These are phyloP conservation scores for Phytophthora rubi DNA, from an alignment of 352 stramenopile genomes.

Conservation along the genomic window DNA sequence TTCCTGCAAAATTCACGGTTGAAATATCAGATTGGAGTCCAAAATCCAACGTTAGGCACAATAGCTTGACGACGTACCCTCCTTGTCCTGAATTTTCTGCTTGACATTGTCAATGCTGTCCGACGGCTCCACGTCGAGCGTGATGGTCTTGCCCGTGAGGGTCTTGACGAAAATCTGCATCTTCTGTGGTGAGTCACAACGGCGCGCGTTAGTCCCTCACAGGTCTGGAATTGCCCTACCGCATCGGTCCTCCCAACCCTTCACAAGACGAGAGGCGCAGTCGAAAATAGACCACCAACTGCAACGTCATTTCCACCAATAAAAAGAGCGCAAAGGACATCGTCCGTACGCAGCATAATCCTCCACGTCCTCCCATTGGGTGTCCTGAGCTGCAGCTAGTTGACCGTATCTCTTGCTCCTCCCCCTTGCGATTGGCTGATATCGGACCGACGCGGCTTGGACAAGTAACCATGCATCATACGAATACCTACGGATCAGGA, in stretches of 20 bases:
- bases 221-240: slow-evolving; percentile 8
- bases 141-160: slow-evolving; percentile 99
- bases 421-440: slow-evolving; percentile 5
- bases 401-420: neutral
- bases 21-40: too few relatives aligned
- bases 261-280: neutral
- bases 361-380: neutral
- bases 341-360: neutral
- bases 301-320: neutral
- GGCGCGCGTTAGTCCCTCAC: slow-evolving; percentile 23
- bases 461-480: slow-evolving; percentile 66
- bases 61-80: slow-evolving; percentile 70
- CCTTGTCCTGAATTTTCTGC: slow-evolving; percentile 99
- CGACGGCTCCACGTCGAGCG: slow-evolving; percentile 98
- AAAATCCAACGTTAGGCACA: too few relatives aligned
- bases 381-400: neutral
- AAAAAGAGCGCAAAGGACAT: neutral
- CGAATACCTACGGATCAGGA: slow-evolving; percentile 89
- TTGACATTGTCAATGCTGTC: slow-evolving; percentile 99
- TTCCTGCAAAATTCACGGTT: slow-evolving; percentile 62
- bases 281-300: neutral
- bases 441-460: slow-evolving; percentile 28
- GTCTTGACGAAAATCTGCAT: slow-evolving; percentile 98
- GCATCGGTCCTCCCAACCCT: slow-evolving; percentile 5
- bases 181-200: slow-evolving; percentile 54